Percentiles rank a stretch among this genome's conserved stretches.
phyloP scores from a whole-genome alignment of 2,329 filamentous ascomycete species.

The Epichloe bromicola region DNA sequence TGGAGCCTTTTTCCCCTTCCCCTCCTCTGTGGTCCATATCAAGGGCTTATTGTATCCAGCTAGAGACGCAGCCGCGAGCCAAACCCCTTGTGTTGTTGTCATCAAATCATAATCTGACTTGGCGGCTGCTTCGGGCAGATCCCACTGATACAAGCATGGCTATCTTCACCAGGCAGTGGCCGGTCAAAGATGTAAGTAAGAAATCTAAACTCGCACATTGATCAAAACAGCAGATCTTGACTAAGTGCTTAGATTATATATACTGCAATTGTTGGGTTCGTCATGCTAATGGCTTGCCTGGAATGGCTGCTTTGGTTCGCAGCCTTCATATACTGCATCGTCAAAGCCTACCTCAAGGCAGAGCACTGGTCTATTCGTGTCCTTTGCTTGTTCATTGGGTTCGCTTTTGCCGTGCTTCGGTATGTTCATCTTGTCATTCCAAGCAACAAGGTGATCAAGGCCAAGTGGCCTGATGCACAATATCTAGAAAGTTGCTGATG shows the following conservation, averaged over 20 bases:
- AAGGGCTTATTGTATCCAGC: neutral
- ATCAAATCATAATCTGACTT: neutral
- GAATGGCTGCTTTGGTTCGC: constrained; percentile 93
- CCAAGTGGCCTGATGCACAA: neutral
- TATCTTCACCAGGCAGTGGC: constrained; percentile 32
- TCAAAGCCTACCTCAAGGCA: constrained; percentile 80
- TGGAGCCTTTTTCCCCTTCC: neutral
- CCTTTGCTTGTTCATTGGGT: constrained; percentile 61
- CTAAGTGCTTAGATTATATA: constrained; percentile 58
- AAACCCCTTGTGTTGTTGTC: neutral
- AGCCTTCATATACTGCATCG: constrained; percentile 84
- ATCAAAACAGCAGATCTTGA: too few relatives aligned
- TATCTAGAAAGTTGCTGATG: neutral
- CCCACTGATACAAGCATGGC: constrained; percentile 22
- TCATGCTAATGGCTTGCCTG: constrained; percentile 74
- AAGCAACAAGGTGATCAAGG: neutral
- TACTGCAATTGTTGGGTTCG: constrained; percentile 61
- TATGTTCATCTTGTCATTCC: constrained; percentile 26
- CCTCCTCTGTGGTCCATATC: neutral
- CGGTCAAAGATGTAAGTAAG: constrained; percentile 29
- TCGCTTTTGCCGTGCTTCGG: constrained; percentile 65
- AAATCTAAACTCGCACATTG: neutral
- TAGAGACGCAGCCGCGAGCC: neutral
- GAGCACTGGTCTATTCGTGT: constrained; percentile 74
- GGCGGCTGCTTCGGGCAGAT: neutral